These are phyloP conservation scores for Clitoria ternatea DNA, from an alignment of 306 rosid species.

Conservation along the genomic window DNA sequence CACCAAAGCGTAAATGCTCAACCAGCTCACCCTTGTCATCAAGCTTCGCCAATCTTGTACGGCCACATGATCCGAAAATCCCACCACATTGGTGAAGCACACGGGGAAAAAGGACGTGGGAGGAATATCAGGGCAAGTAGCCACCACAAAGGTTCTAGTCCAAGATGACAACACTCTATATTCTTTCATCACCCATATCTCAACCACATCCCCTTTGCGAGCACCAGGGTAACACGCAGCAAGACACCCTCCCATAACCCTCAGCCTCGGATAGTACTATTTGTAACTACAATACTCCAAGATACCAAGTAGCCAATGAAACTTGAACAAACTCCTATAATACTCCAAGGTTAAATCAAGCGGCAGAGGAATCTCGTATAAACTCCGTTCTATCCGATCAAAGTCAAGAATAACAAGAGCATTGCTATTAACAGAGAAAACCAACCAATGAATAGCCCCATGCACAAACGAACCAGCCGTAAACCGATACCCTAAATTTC, in stretches of 20 bases:
- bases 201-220: not conserved
- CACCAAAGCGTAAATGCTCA: not conserved
- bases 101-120: not conserved
- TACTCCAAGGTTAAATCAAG: not conserved
- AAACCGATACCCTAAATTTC: too few species aligned
- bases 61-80: not conserved
- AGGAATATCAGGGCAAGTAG: not conserved
- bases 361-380: not conserved
- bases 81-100: not conserved
- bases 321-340: too few species aligned
- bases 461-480: not conserved
- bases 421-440: not conserved
- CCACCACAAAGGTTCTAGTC: not conserved
- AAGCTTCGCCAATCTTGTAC: not conserved
- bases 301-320: too few species aligned
- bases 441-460: not conserved
- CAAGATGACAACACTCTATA: not conserved
- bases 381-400: not conserved
- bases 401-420: not conserved
- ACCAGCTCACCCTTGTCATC: not conserved
- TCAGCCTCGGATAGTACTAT: not conserved
- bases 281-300: too few species aligned
- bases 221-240: not conserved
- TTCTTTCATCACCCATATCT: not conserved
- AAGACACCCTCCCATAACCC: not conserved